These are phyloP conservation scores for Trypanosoma platydactyli DNA, from an alignment of 208 protist species.

Conservation along the genomic window DNA sequence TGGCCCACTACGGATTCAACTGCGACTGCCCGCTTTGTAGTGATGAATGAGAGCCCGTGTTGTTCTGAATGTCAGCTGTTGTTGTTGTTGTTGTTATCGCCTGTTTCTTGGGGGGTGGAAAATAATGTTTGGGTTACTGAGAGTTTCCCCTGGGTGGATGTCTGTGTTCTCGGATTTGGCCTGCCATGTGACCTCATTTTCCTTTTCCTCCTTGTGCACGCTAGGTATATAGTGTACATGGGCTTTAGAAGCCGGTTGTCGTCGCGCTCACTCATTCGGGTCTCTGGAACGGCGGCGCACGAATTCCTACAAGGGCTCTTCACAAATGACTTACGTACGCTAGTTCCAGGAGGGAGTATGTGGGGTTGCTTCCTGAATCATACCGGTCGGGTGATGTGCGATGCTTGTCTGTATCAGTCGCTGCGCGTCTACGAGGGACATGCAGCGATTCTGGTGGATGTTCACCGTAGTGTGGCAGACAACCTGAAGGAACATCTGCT, in stretches of 20 bases:
- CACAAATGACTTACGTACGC: conserved; percentile 68
- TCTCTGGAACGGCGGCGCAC: conserved; percentile 53
- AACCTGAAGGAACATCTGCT: conserved; percentile 56
- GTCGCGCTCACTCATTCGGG: conserved; percentile 57
- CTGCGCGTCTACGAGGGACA: conserved; percentile 30
- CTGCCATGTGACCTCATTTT: not conserved
- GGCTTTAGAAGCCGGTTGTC: conserved; percentile 41
- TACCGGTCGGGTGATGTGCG: conserved; percentile 78
- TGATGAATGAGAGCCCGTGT: not conserved
- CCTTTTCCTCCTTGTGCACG: not conserved
- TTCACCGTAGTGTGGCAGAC: conserved; percentile 38
- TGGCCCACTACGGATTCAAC: conserved; percentile 44
- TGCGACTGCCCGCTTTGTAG: conserved; percentile 35
- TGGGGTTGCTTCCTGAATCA: conserved; percentile 86
- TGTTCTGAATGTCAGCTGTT: not conserved
- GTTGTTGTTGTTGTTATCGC: not conserved
- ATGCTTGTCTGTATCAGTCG: conserved; percentile 76
- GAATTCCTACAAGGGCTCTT: conserved; percentile 84
- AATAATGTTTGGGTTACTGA: no score
- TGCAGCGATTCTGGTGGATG: conserved; percentile 59
- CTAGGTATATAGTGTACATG: conserved; percentile 3
- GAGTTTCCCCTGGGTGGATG: not conserved
- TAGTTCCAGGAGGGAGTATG: conserved; percentile 55
- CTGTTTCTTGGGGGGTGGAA: not conserved
- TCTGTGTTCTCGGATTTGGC: not conserved